Percentiles rank a stretch among this genome's conserved stretches.
Evolutionary conservation across 306 rosid species (phyloP).

Genomic region (Spatholobus suberectus): DNA sequence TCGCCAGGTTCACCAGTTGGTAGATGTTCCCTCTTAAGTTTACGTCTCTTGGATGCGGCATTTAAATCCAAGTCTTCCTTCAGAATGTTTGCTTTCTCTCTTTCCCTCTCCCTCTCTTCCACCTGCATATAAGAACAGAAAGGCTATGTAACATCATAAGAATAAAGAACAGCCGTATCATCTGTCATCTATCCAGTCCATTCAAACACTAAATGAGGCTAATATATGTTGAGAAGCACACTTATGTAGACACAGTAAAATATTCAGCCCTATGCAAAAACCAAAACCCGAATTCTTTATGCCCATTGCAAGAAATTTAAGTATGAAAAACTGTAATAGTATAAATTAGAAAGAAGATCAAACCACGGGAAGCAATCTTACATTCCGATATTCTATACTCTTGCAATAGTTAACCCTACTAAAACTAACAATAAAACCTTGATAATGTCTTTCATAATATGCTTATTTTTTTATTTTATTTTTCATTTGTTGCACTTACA

Average conservation of each 20-base stretch:
- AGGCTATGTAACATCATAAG: background rate
- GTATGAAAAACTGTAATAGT: background rate
- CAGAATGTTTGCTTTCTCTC: conserved; percentile 77
- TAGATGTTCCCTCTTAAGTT: conserved; percentile 90
- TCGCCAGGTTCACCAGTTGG: conserved; percentile 85
- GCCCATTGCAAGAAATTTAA: background rate
- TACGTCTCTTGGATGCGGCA: conserved; percentile 88
- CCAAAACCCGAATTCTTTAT: background rate
- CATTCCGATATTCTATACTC: background rate
- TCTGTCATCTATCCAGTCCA: conserved; percentile 15
- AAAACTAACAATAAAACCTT: background rate
- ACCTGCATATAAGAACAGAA: conserved; percentile 45
- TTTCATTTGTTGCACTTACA: conserved; percentile 17
- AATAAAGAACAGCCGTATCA: conserved; percentile 1
- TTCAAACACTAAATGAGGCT: background rate
- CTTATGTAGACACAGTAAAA: background rate
- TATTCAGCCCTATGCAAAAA: conserved; percentile 6
- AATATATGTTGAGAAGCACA: background rate
- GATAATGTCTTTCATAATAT: background rate
- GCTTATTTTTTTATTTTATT: no score
- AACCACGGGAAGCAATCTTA: background rate
- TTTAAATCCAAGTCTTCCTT: conserved; percentile 82
- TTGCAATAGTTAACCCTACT: background rate
- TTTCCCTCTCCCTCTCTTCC: conserved; percentile 73
- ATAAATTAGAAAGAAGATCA: conserved; percentile 15